Base-by-base conservation (phyloP, 1,139 yeast species). In the Pichia sp. region DNA sequence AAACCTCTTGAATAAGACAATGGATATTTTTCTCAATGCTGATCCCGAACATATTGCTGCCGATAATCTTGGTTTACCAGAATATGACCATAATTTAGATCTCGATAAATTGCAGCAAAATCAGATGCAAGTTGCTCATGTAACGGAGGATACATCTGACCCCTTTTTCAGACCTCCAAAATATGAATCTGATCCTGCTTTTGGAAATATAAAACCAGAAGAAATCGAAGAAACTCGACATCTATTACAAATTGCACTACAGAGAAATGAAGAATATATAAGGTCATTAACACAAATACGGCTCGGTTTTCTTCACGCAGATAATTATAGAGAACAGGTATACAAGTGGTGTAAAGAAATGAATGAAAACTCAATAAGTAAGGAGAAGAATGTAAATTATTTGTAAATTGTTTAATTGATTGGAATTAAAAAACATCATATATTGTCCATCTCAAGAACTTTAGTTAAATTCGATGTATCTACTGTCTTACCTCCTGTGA, bases 241-340 rank as follows among this genome's bases (percentile, higher is more conserved):
- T 55, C 59, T 79, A 43, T 69, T 81, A 4, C 86, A 80, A 50
- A 76, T 81, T 36, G 84, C 84, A 0, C 63, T 86, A 39, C 97
- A 91, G 62, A 72, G 96, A 56, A 86, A 86, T 54, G 89, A 85
- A 58, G 97, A 91, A 61, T 89, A 83, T 58, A 81, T 88, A 42
- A 73, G 93, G 54, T 84, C 88, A 49, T 67, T 91, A 58, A 68
- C 76, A 20, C 74, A 70, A 33, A 73, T 91, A 35, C 71, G 96
- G 50, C 72, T 72, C 53, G 93, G 89, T 1, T 66, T 89, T 21
- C 77, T 84, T 28, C 72, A 85, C 51, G 91, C 95, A 1, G 86
- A 84, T 52, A 66, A 91, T 45, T 71, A 83, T 51, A 81, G 84
- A 52, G 72, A 71, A 39, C 76, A 79, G 50, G 72, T 89, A 38